phyloP scores from a whole-genome alignment of 1,139 yeast species.

The Debaryomyces nepalensis region DNA sequence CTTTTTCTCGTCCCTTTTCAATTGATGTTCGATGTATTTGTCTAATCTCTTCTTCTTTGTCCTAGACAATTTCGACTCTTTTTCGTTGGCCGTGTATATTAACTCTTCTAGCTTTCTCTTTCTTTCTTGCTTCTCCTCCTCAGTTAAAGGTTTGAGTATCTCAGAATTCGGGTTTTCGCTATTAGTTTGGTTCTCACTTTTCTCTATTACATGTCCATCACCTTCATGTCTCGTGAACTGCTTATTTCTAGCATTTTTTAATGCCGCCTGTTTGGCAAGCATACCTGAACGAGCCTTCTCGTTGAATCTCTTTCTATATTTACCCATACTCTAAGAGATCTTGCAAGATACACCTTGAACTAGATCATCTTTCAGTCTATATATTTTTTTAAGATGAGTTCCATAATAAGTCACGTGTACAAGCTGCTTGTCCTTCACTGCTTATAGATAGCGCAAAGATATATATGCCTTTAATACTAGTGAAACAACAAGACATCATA shows the following conservation, averaged over 20 bases:
- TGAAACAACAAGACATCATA: no score
- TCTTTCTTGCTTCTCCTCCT: conserved; percentile 63
- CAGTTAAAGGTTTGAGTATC: conserved; percentile 53
- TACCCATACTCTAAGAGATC: conserved; percentile 62
- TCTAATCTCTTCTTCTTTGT: conserved; percentile 79
- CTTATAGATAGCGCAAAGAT: no score
- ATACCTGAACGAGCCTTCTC: conserved; percentile 87
- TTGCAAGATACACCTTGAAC: not conserved
- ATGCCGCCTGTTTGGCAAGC: conserved; percentile 77
- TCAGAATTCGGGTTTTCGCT: conserved; percentile 62
- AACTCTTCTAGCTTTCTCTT: conserved; percentile 68
- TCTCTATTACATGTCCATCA: conserved; percentile 27
- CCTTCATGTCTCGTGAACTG: conserved; percentile 59
- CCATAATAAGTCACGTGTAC: not conserved
- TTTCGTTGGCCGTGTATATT: conserved; percentile 56
- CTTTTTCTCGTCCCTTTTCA: conserved; percentile 88
- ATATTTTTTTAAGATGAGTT: conserved; percentile 12
- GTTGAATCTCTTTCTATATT: conserved; percentile 77
- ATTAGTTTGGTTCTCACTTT: conserved; percentile 14
- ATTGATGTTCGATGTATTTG: conserved; percentile 83
- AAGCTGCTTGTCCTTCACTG: no score
- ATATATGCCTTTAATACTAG: no score
- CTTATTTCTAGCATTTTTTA: conserved; percentile 70
- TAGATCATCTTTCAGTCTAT: conserved; percentile 9
- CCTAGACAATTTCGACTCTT: conserved; percentile 68